Base-by-base conservation (phyloP, 768 basidiomycete species). In the Russula vinacea region DNA sequence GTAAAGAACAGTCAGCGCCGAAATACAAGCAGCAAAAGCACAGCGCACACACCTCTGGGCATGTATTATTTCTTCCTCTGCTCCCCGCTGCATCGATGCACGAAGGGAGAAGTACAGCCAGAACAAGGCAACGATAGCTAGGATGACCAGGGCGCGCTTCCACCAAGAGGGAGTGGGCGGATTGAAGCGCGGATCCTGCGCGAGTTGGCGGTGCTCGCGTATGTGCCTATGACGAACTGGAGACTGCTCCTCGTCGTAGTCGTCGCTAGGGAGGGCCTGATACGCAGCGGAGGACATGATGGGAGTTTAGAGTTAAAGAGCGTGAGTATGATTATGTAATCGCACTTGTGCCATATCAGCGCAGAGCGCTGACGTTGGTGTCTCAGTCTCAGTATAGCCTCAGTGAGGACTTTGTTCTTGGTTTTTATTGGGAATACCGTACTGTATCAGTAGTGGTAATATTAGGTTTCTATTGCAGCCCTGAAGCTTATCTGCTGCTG, bases 31-130 rank as follows among this genome's bases (percentile, higher is more conserved):
- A 19, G 19, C 3, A 29, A 22, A 52, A 22, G n/a, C 52, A 52
- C 8, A 14, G 24, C 16, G 32, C 26, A 76, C 81, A 62, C 62
- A 90, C 89, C 89, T 80, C 16, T 79, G 77, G 9, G 89, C 86
- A 70, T 89, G 79, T 11, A 90, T 73, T 44, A 88, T 71, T 51
- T 84, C 74, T 10, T 83, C 75, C 64, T 78, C 50, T 62, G 52
- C 35, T n/a, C 32, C 54, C 40, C 4, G 47, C 16, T 29, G 47
- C 49, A 64, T 42, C 24, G 65, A 58, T 35, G 64, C 60, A 40
- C 72, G 71, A 40, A 75, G 26, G 33, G 62, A 60, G 55, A 79
- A 73, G 14, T 75, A 76, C 22, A 79, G 65, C 76, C 76, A 81
- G 69, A 80, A 76, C 67, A 80, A n/a, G 59, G 72, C 65, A 3